Base-by-base conservation (phyloP, 2,329 filamentous ascomycete genomes). In the Erysiphe neolycopersici region DNA sequence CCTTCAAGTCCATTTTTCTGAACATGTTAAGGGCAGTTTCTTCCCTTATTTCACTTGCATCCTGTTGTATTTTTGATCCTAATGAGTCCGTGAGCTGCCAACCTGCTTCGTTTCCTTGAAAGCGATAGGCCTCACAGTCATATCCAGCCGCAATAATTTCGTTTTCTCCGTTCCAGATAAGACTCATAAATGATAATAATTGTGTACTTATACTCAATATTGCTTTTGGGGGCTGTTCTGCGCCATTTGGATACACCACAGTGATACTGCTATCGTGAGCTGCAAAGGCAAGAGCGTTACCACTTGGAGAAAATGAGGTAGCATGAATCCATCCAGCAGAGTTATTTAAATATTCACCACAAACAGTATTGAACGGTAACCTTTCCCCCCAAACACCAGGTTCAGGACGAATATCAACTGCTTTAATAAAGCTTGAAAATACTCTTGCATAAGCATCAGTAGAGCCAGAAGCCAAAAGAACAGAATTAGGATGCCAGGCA, bases 11-110 rank as follows among this genome's bases (percentile, higher is more conserved):
- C 89, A 98, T 95, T 65, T 94, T 85, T 55, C 76, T 74, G 65
- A 98, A 98, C 83, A 95, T 93, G 62, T 95, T 93, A 59, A 94
- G 65, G 19, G 89, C 89, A 50, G 80, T 89, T 60, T 95, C 89
- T 61, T 95, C 89, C 30, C 79, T 70, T 44, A 72, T 70, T 46
- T 69, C 74, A 2, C 61, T 63, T 37, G 47, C 35, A 41, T 53
- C 53, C 40, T 55, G 45, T 44, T 52, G 44, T 41, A 54, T 48
- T 48, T 71, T 67, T 62, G 85, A 84, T 62, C 94, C 85, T 47
- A 95, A 64, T 4, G 81, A 78, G 30, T 84, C 85, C 32, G 69
- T 71, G 33, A 94, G 64, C 56, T 83, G 71, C 89, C 89, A 98
- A 38, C 87, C 85, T 31, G 64, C 63, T 51, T 79, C 73, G 47